Percentiles rank a stretch among this genome's conserved stretches.
phyloP scores from a whole-genome alignment of 345 rosid genomes.

The Eutrema yunnanense region DNA sequence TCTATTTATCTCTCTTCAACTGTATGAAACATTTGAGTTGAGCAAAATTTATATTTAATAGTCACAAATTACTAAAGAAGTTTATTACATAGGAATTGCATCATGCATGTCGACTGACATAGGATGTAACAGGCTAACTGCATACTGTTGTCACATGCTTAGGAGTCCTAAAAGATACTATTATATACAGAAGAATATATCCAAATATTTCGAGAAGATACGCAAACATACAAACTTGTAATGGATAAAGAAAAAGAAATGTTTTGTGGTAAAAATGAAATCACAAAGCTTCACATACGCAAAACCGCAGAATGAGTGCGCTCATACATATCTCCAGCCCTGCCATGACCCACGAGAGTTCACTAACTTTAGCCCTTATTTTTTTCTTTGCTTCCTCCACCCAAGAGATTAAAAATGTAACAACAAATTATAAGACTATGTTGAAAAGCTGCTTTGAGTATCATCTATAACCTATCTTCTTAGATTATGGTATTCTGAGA shows the following conservation, averaged over 20 bases:
- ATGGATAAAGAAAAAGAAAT: too few species aligned
- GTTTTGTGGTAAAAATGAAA: background rate
- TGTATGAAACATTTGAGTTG: background rate
- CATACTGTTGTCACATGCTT: too few species aligned
- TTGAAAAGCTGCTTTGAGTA: background rate
- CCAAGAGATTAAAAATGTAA: conserved; percentile 14
- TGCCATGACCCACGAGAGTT: conserved; percentile 34
- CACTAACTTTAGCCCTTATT: conserved; percentile 20
- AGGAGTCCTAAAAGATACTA: background rate
- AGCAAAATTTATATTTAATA: too few species aligned
- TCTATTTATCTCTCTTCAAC: background rate
- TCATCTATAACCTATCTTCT: background rate
- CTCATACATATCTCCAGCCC: conserved; percentile 76
- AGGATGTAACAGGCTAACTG: too few species aligned
- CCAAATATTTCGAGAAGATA: background rate
- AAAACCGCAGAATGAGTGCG: conserved; percentile 19
- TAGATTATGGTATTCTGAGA: background rate
- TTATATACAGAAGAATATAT: background rate
- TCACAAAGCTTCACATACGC: conserved; percentile 19
- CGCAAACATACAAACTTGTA: background rate
- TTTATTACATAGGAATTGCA: too few species aligned
- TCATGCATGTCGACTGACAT: too few species aligned
- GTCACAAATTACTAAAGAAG: too few species aligned
- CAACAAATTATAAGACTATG: background rate
- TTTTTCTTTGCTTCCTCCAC: conserved; percentile 28